Evolutionary conservation across 176 grass and related monocot species (phyloP).

Genomic region (Musa schizocarpa): DNA sequence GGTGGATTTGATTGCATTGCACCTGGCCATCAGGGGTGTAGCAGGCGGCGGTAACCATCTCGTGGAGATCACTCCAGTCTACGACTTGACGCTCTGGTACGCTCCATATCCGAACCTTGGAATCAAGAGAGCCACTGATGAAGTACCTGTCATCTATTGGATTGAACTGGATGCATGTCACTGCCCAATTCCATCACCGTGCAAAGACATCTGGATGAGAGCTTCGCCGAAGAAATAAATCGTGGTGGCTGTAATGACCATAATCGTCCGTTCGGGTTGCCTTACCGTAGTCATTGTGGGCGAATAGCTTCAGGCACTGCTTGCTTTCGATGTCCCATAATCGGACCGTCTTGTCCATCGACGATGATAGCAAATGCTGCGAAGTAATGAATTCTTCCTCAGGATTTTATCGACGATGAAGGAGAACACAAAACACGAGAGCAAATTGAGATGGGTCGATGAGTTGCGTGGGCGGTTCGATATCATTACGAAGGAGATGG

Average conservation of each 20-base stretch:
- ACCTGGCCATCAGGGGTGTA: constrained; percentile 83
- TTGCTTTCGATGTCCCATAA: constrained; percentile 72
- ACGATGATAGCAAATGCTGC: constrained; percentile 64
- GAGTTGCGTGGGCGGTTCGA: not conserved
- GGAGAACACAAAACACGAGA: not conserved
- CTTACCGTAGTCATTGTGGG: constrained; percentile 80
- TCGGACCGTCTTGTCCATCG: constrained; percentile 98
- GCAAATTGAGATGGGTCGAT: not conserved
- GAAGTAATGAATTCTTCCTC: not conserved
- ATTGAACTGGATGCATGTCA: constrained; percentile 94
- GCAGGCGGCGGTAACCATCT: constrained; percentile 79
- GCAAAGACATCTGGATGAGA: not conserved
- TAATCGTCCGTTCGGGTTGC: not conserved
- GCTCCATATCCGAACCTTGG: constrained; percentile 85
- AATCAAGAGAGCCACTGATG: constrained; percentile 87
- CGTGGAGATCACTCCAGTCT: constrained; percentile 82
- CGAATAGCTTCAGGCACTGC: constrained; percentile 63
- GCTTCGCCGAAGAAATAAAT: not conserved
- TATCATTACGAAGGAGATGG: too few relatives aligned
- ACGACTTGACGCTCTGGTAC: constrained; percentile 70
- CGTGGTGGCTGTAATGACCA: not conserved
- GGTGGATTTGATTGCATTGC: not conserved
- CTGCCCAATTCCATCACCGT: constrained; percentile 19
- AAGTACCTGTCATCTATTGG: constrained; percentile 78
- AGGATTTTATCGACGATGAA: not conserved